Conservation (phyloP, 805 yeast species). For the Blastobotrys terrestris region DNA sequence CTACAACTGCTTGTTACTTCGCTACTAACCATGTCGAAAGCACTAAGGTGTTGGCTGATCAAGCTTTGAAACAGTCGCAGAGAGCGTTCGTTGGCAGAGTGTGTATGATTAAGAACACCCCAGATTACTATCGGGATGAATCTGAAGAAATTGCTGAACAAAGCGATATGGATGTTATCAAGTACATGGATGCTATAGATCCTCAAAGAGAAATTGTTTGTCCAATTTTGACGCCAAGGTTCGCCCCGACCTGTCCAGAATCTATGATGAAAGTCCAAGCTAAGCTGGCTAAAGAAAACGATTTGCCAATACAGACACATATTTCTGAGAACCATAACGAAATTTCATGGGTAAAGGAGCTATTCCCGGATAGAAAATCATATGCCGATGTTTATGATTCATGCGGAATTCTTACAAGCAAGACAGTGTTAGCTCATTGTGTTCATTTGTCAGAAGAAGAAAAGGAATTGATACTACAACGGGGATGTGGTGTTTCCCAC, state of each 20-base stretch:
- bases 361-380: slow-evolving; percentile 63
- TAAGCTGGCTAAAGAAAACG: slow-evolving; percentile 38
- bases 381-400: slow-evolving; percentile 76
- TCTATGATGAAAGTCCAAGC: slow-evolving; percentile 62
- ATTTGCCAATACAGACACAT: slow-evolving; percentile 81
- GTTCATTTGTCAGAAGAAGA: slow-evolving; percentile 68
- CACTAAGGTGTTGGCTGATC: slow-evolving; percentile 68
- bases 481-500: slow-evolving; percentile 72
- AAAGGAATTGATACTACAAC: slow-evolving; percentile 45
- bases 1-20: slow-evolving; percentile 88
- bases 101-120: slow-evolving; percentile 85
- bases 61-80: slow-evolving; percentile 64
- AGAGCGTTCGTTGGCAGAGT: slow-evolving; percentile 89
- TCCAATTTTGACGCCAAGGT: slow-evolving; percentile 87
- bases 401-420: slow-evolving; percentile 50
- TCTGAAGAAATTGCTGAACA: slow-evolving; percentile 46
- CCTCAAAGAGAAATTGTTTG: slow-evolving; percentile 47
- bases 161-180: slow-evolving; percentile 51
- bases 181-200: slow-evolving; percentile 49
- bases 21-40: slow-evolving; percentile 81
- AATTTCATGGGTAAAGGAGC: slow-evolving; percentile 59
- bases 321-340: slow-evolving; percentile 77
- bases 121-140: slow-evolving; percentile 58
- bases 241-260: slow-evolving; percentile 81
- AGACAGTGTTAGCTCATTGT: slow-evolving; percentile 86